A percentile compares a stretch with the other conserved stretches of the same genome.
Evolutionary conservation across 2,329 filamentous ascomycete genomes (phyloP).

Genomic region (Fusarium temperatum): DNA sequence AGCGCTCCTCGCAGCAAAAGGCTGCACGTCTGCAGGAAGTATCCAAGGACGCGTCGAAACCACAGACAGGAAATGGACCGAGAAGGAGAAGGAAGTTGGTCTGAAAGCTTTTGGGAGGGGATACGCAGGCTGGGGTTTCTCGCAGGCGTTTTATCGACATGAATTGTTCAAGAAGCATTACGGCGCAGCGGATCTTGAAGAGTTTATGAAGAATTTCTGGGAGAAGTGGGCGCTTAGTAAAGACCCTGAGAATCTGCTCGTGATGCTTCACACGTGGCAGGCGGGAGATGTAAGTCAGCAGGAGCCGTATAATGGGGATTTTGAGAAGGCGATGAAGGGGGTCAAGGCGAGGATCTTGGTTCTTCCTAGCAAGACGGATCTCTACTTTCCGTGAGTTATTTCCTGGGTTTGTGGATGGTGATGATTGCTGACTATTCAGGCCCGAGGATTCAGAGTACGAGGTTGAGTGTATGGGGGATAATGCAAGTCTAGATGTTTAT

Average conservation of each 20-base stretch:
- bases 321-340: constrained; percentile 69
- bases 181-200: constrained; percentile 73
- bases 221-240: constrained; percentile 77
- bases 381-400: constrained; percentile 72
- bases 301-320: constrained; percentile 72
- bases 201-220: constrained; percentile 81
- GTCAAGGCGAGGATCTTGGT: constrained; percentile 80
- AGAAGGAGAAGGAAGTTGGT: constrained; percentile 51
- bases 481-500: constrained; percentile 49
- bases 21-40: constrained; percentile 61
- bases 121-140: constrained; percentile 85
- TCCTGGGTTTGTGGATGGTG: fast-evolving
- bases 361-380: constrained; percentile 75
- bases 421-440: not conserved
- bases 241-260: constrained; percentile 78
- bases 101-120: constrained; percentile 78
- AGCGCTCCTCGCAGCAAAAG: constrained; percentile 54
- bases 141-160: constrained; percentile 79
- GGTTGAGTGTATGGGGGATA: constrained; percentile 58
- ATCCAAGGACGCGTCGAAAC: constrained; percentile 41
- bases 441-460: constrained; percentile 82
- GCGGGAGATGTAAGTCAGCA: constrained; percentile 75
- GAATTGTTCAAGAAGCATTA: constrained; percentile 72
- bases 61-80: constrained; percentile 47
- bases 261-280: constrained; percentile 84